Base-by-base conservation (phyloP, 495 filamentous ascomycete species). In the Penicillium riverlandense region DNA sequence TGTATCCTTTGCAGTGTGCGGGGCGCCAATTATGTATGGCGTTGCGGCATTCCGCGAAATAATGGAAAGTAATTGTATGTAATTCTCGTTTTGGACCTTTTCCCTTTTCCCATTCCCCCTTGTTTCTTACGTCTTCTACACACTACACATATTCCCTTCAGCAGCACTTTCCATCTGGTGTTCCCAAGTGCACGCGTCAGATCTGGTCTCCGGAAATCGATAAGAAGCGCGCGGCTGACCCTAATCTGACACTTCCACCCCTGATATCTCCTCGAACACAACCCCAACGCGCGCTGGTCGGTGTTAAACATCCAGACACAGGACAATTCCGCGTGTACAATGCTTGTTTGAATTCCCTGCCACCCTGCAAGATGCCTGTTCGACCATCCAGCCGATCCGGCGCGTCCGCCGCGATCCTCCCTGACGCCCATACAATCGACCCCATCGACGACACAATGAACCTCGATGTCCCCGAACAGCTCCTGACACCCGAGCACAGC, bases 401-500 rank as follows among this genome's bases (percentile, higher is more conserved):
- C 46, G 38, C 49, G 49, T 49, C 67, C 58, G 59, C 60, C 40
- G 61, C 66, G 50, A 51, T 59, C 56, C 52, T 62, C 41, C 47
- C 57, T 40, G 61, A 69, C 58, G 49, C 61, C 52, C 54, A 61
- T 42, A 39, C 53, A 27, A 57, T 61, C 40, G 57, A 58, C 33
- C 57, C 51, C 41, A 38, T 50, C 45, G 59, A 66, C 40, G 60
- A 63, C 47, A 57, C 54, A 44, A 69, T 66, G 60, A 61, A 51
- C 38, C 57, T 71, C 35, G 67, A 71, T 41, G 60, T 69, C 31
- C 56, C 69, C 12, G 69, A 66, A 56, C 67, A 71, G 47, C 62
- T 73, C 11, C 57, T 73, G 14, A 73, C 69, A 4, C 69, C 69
- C 31, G 69, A 73, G 42, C 65, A 67, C 35, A 71, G 69, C 46